phyloP scores from a whole-genome alignment of 495 filamentous ascomycete genomes.

The Aspergillus leporis region DNA sequence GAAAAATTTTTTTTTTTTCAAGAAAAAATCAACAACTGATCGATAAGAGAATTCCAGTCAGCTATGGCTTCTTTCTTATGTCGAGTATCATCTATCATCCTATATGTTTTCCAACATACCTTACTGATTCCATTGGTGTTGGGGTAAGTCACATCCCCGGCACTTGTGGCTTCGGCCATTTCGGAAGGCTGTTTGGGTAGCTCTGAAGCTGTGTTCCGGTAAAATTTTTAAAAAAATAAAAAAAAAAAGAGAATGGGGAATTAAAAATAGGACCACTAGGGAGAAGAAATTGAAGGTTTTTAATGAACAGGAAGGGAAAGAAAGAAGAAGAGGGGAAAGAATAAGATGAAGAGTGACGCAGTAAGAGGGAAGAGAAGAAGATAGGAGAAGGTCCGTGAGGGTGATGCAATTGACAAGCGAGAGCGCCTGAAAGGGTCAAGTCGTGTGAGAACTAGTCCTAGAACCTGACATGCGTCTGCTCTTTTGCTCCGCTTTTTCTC shows the following conservation, averaged over 20 bases:
- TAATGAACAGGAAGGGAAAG: constrained; percentile 19
- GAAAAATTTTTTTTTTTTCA: too few species aligned
- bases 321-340: constrained; percentile 12
- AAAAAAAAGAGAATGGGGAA: constrained; percentile 1
- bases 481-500: not conserved
- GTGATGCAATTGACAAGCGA: constrained; percentile 41
- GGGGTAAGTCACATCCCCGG: constrained; percentile 43
- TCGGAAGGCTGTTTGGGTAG: constrained; percentile 14
- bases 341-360: constrained; percentile 18
- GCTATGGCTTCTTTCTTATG: constrained; percentile 1
- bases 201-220: constrained; percentile 15
- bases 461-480: not conserved
- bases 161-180: constrained; percentile 22
- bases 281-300: constrained; percentile 6
- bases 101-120: constrained; percentile 31
- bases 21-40: constrained; percentile 1
- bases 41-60: constrained; percentile 16
- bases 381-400: constrained; percentile 27
- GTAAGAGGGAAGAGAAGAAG: constrained; percentile 27
- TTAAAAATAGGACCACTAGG: not conserved
- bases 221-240: constrained; percentile 10
- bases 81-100: not conserved
- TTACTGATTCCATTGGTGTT: constrained; percentile 42
- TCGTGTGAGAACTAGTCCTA: constrained; percentile 20
- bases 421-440: constrained; percentile 7